Evolutionary conservation across 164 flowering plant genomes (phyloP).

Genomic region (Magnolia sinica): DNA sequence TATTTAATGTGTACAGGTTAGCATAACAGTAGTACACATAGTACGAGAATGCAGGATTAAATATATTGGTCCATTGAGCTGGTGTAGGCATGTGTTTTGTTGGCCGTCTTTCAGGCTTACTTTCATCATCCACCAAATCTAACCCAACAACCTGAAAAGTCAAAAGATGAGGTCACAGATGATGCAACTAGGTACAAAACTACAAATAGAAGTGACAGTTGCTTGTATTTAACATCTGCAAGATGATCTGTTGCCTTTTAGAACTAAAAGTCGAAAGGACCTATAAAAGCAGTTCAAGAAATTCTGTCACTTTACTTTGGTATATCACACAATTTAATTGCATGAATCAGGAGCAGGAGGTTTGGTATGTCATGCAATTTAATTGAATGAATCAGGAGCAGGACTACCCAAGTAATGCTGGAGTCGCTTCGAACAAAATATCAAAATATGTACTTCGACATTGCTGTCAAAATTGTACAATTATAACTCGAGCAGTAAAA

Average conservation of each 20-base stretch:
- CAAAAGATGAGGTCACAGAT: neutral
- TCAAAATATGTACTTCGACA: too few species aligned
- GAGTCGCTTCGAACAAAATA: too few species aligned
- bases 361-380: too few species aligned
- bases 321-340: neutral
- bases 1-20: constrained; percentile 87
- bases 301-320: neutral
- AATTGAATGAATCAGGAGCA: too few species aligned
- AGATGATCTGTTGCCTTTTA: neutral
- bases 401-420: too few species aligned
- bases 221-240: neutral
- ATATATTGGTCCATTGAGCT: constrained; percentile 90
- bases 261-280: neutral
- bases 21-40: constrained; percentile 95
- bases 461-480: too few species aligned
- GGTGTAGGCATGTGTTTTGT: constrained; percentile 99
- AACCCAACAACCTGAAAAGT: constrained; percentile 84
- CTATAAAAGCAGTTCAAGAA: neutral
- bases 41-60: constrained; percentile 96
- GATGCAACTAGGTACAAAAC: too few species aligned
- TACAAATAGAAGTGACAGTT: neutral
- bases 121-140: constrained; percentile 99
- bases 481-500: too few species aligned
- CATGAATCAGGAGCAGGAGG: neutral
- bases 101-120: constrained; percentile 98